Conservation (phyloP, 352 stramenopile genomes). For the Globisporangium heterothallicum region DNA sequence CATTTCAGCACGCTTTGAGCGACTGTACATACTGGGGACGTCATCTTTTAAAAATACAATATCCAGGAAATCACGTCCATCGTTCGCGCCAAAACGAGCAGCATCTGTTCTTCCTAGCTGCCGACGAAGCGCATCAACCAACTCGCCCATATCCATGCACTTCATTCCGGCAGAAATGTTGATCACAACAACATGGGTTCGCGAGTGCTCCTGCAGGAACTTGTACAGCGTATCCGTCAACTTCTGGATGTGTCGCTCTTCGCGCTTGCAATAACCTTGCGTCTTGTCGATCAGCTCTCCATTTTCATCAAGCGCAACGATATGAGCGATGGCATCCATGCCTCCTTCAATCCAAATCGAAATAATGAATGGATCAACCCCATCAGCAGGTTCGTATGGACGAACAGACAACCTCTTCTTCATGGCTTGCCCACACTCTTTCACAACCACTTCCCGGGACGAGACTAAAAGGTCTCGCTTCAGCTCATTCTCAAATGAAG, state of each 20-base stretch:
- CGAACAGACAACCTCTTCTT: slow-evolving; percentile 66
- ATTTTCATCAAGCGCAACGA: slow-evolving; percentile 83
- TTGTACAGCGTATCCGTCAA: slow-evolving; percentile 74
- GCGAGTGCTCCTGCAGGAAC: slow-evolving; percentile 77
- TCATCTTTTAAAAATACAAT: slow-evolving; percentile 88
- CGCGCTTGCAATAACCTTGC: slow-evolving; percentile 74
- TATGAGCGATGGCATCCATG: slow-evolving; percentile 75
- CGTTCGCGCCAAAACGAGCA: slow-evolving; percentile 61
- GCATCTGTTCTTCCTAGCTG: slow-evolving; percentile 68
- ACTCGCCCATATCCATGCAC: slow-evolving; percentile 86
- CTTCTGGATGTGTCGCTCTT: slow-evolving; percentile 67
- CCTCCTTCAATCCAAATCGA: slow-evolving; percentile 84
- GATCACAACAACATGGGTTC: slow-evolving; percentile 82
- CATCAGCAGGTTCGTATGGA: slow-evolving; percentile 75
- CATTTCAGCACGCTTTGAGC: slow-evolving; percentile 75
- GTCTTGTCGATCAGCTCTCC: slow-evolving; percentile 85
- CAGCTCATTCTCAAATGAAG: slow-evolving; percentile 83
- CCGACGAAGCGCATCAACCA: slow-evolving; percentile 78
- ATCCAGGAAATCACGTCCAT: slow-evolving; percentile 82
- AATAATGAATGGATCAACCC: slow-evolving; percentile 74
- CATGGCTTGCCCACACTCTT: slow-evolving; percentile 65
- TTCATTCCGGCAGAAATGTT: slow-evolving; percentile 88
- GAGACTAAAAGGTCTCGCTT: slow-evolving; percentile 70
- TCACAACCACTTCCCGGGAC: slow-evolving; percentile 68
- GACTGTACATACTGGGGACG: slow-evolving; percentile 84